These are phyloP conservation scores for Amoebophrya sp. DNA, from an alignment of 169 alveolate genomes.

Conservation along the genomic window DNA sequence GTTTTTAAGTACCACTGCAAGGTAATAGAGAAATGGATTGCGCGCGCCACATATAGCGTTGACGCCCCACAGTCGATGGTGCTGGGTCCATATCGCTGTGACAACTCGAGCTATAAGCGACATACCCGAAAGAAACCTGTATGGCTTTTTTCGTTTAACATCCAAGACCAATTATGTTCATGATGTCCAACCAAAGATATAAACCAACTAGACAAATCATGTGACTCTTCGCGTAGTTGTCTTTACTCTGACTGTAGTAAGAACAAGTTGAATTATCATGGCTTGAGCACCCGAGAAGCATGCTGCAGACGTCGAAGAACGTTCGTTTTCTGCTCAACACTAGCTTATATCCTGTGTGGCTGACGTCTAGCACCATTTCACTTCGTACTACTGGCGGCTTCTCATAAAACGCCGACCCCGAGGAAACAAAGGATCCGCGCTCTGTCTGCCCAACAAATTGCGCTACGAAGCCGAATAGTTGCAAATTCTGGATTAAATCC, in stretches of 20 bases:
- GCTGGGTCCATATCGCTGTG: neutral
- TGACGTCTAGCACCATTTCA: neutral
- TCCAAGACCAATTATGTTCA: too few species aligned
- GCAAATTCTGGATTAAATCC: neutral
- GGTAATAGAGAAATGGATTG: neutral
- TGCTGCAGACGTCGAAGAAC: neutral
- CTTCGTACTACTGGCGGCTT: neutral
- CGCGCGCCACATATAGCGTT: neutral
- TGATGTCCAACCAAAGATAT: too few species aligned
- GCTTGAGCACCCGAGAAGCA: conserved; percentile 14
- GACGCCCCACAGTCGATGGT: neutral
- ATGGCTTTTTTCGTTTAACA: too few species aligned
- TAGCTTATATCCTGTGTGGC: neutral
- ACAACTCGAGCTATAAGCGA: neutral
- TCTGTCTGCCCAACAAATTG: neutral
- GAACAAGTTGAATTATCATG: too few species aligned
- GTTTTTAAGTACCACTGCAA: neutral
- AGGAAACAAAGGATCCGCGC: neutral
- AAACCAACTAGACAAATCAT: too few species aligned
- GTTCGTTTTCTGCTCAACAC: neutral
- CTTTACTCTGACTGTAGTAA: too few species aligned
- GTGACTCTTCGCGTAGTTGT: too few species aligned
- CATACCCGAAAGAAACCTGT: conserved; percentile 7
- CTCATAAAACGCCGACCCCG: neutral
- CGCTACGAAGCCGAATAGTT: neutral